Percentiles rank a stretch among this genome's conserved stretches.
phyloP scores from a whole-genome alignment of 192 early-diverging fungal species.

The Podila epigama region DNA sequence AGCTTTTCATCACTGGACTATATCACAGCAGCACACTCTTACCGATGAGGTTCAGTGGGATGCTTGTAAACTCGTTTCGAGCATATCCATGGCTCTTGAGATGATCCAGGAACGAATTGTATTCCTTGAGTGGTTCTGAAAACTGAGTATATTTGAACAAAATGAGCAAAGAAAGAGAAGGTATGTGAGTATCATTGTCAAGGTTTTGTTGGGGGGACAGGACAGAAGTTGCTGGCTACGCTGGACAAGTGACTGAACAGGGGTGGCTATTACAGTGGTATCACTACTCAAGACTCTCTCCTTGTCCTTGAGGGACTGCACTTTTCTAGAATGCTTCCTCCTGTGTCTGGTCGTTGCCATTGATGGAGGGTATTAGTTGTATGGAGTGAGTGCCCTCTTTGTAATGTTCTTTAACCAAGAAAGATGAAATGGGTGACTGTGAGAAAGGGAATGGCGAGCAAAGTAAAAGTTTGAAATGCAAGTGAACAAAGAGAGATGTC shows the following conservation, averaged over 20 bases:
- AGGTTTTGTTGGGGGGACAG: too few relatives aligned
- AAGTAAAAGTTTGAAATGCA: too few relatives aligned
- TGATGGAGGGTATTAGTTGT: not conserved
- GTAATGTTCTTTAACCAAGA: too few relatives aligned
- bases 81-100: constrained; percentile 50
- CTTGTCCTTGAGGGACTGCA: constrained; percentile 42
- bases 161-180: too few relatives aligned
- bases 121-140: constrained; percentile 46
- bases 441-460: not conserved
- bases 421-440: not conserved
- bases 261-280: constrained; percentile 18
- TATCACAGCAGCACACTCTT: too few relatives aligned
- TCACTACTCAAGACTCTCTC: constrained; percentile 17
- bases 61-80: constrained; percentile 48
- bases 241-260: too few relatives aligned
- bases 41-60: constrained; percentile 61
- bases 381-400: not conserved
- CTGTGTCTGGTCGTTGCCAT: constrained; percentile 7
- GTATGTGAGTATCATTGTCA: too few relatives aligned
- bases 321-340: constrained; percentile 36
- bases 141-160: constrained; percentile 7
- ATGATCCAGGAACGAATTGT: constrained; percentile 41
- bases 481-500: not conserved
- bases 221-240: too few relatives aligned
- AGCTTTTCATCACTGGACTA: too few relatives aligned